Percentiles rank a stretch among this genome's conserved stretches.
Evolutionary conservation across 148 eudicot genomes (phyloP).

Genomic region (Persicaria maculosa): DNA sequence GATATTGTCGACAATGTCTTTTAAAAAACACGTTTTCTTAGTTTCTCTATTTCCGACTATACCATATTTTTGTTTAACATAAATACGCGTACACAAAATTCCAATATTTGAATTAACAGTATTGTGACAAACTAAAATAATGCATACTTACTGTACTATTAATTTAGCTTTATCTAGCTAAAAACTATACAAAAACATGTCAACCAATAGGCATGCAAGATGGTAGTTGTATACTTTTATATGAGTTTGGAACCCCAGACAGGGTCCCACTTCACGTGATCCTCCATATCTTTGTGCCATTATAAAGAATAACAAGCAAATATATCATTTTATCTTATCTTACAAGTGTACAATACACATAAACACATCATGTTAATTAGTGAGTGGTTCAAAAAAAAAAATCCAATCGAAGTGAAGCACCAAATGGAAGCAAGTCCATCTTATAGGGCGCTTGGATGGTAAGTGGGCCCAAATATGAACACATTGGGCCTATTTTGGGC

Average conservation of each 20-base stretch:
- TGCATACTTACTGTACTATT: not conserved
- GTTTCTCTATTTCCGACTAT: not conserved
- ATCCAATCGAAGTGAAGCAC: not conserved
- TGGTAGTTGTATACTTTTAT: not conserved
- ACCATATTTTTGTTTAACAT: not conserved
- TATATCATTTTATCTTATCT: constrained; percentile 8
- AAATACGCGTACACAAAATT: not conserved
- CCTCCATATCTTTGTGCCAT: constrained; percentile 7
- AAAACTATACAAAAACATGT: not conserved
- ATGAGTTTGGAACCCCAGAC: constrained; percentile 10
- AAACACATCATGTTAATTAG: constrained; percentile 13
- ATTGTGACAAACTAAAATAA: not conserved
- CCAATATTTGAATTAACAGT: not conserved
- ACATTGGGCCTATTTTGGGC: not conserved
- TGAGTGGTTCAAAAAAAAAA: not conserved
- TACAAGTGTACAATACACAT: not conserved
- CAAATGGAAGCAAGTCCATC: not conserved
- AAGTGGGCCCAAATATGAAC: constrained; percentile 1
- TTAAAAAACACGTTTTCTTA: too few relatives aligned
- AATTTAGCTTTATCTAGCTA: not conserved
- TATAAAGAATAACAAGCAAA: constrained; percentile 8
- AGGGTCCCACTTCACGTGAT: constrained; percentile 14
- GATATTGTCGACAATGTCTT: too few relatives aligned
- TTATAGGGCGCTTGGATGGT: not conserved
- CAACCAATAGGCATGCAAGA: constrained; percentile 11